Evolutionary conservation across 164 flowering plant genomes (phyloP).

Genomic region (Magnolia officinalis): DNA sequence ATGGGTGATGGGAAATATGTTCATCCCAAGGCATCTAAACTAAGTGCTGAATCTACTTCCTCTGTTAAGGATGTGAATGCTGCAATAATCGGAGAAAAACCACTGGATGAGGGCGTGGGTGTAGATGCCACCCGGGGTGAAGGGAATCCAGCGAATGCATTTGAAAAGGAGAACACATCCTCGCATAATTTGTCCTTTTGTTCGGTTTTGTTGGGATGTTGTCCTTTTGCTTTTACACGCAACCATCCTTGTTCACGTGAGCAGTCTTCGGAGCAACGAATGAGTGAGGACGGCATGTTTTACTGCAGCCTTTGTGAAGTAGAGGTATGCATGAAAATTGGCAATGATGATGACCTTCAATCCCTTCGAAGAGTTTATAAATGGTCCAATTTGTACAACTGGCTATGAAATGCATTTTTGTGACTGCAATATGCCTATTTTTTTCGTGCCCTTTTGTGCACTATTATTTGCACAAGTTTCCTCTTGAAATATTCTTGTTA

Average conservation of each 20-base stretch:
- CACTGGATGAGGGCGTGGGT: conserved; percentile 28
- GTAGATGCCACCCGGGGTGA: conserved; percentile 20
- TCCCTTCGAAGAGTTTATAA: not conserved
- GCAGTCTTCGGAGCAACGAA: conserved; percentile 57
- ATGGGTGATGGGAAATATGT: conserved; percentile 29
- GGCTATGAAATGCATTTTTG: too few species aligned
- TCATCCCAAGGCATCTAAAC: conserved; percentile 42
- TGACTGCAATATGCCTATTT: not conserved
- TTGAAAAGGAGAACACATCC: conserved; percentile 20
- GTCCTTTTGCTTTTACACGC: conserved; percentile 55
- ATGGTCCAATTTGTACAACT: not conserved
- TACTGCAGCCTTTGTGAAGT: conserved; percentile 96
- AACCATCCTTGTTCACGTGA: conserved; percentile 37
- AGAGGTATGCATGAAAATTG: conserved; percentile 53
- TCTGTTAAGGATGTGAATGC: conserved; percentile 54
- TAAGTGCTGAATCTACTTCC: conserved; percentile 51
- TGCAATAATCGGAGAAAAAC: conserved; percentile 33
- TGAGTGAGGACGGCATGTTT: conserved; percentile 96
- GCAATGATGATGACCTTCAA: not conserved
- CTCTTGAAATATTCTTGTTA: not conserved
- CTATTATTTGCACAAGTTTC: not conserved
- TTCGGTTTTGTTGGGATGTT: conserved; percentile 30
- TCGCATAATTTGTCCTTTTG: conserved; percentile 29
- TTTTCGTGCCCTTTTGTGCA: not conserved
- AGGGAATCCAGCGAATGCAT: conserved; percentile 21